phyloP scores from a whole-genome alignment of 208 protist genomes.

The Trypanosomatidae sp. region DNA sequence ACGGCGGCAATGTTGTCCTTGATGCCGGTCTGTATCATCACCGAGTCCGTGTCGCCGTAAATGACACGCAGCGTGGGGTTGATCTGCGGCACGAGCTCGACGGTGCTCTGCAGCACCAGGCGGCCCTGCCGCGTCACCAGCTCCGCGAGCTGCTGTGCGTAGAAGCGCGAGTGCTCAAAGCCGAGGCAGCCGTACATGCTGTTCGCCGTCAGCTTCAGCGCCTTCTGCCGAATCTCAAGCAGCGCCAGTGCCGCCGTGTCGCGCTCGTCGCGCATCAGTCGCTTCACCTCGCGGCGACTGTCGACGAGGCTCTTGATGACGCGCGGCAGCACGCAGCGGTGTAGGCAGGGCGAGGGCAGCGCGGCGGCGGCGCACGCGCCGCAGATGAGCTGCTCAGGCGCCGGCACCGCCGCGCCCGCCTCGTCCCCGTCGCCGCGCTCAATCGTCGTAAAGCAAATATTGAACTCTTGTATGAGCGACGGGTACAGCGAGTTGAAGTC shows the following conservation, averaged over 20 bases:
- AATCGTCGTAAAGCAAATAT: constrained; percentile 99
- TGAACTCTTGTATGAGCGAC: constrained; percentile 99
- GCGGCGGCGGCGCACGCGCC: constrained; percentile 33
- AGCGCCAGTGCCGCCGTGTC: constrained; percentile 70
- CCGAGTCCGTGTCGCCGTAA: constrained; percentile 99
- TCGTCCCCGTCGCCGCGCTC: constrained; percentile 7
- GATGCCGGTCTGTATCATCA: constrained; percentile 98
- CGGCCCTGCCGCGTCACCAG: constrained; percentile 96
- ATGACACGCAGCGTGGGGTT: constrained; percentile 86
- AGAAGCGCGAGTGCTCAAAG: constrained; percentile 97
- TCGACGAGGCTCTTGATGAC: constrained; percentile 94
- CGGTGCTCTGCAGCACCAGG: constrained; percentile 91
- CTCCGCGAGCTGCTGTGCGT: constrained; percentile 96
- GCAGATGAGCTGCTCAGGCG: constrained; percentile 69
- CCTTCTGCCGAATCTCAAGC: constrained; percentile 95
- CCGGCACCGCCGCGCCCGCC: constrained; percentile 36
- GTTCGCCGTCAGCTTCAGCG: constrained; percentile 98
- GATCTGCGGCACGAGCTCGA: constrained; percentile 87
- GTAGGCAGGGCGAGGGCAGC: constrained; percentile 53
- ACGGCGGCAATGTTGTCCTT: constrained; percentile 78
- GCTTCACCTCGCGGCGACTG: constrained; percentile 91
- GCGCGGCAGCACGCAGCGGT: constrained; percentile 88
- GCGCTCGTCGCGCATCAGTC: constrained; percentile 84
- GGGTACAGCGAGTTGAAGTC: constrained; percentile 99
- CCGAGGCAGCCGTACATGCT: constrained; percentile 99